These are phyloP conservation scores for Thalassiosira sp. DNA, from an alignment of 352 stramenopile species.

Conservation along the genomic window DNA sequence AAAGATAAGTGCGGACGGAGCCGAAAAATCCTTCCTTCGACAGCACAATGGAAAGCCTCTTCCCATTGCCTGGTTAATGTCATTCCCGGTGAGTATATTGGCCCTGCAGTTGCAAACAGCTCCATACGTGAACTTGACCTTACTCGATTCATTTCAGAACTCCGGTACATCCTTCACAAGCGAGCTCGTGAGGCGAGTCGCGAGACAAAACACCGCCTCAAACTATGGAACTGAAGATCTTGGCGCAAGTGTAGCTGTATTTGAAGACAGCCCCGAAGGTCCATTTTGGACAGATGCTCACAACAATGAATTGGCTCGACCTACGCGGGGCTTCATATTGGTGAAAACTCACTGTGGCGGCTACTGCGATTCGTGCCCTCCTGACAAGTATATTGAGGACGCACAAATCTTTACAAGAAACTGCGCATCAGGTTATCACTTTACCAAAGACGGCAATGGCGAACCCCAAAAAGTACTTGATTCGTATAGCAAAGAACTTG, in stretches of 20 bases:
- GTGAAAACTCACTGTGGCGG: conserved; percentile 26
- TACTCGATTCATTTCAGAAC: conserved; percentile 55
- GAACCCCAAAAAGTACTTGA: conserved; percentile 23
- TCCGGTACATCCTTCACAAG: conserved; percentile 61
- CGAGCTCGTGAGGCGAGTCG: conserved; percentile 46
- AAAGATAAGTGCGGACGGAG: not conserved
- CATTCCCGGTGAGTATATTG: conserved; percentile 58
- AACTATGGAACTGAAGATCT: conserved; percentile 56
- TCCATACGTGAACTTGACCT: conserved; percentile 8
- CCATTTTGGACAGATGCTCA: conserved; percentile 29
- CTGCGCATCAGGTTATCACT: conserved; percentile 45
- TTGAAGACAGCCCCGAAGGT: conserved; percentile 19
- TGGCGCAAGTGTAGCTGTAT: conserved; percentile 19
- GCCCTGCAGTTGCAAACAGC: conserved; percentile 2
- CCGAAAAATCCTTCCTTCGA: conserved; percentile 1
- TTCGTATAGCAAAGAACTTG: conserved; percentile 39
- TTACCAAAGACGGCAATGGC: conserved; percentile 29
- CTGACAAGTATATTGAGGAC: conserved; percentile 64
- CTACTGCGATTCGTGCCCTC: not conserved
- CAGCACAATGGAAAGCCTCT: not conserved
- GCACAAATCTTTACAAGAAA: conserved; percentile 49
- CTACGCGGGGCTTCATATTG: conserved; percentile 9
- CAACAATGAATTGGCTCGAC: not conserved
- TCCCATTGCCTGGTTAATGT: conserved; percentile 30
- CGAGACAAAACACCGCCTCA: conserved; percentile 42